Evolutionary conservation across 2,329 filamentous ascomycete species (phyloP).

Genomic region (Trematosphaeria pertusa): DNA sequence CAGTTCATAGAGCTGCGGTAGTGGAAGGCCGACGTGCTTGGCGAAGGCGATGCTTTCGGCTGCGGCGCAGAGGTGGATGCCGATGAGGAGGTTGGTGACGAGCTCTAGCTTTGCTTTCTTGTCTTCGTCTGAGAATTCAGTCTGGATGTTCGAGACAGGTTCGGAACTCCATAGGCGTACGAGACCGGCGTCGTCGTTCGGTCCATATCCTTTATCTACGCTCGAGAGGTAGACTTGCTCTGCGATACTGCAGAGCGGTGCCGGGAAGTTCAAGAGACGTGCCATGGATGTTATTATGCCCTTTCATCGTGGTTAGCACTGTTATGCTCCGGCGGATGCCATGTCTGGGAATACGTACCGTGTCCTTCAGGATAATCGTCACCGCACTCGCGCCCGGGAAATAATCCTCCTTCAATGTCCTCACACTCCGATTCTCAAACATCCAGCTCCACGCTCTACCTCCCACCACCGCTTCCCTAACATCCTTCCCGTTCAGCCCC

Average conservation of each 20-base stretch:
- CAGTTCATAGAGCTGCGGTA: conserved; percentile 45
- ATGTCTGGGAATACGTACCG: too few relatives aligned
- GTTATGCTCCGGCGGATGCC: too few relatives aligned
- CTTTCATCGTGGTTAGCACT: conserved; percentile 30
- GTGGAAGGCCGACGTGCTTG: conserved; percentile 45
- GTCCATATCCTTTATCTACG: conserved; percentile 63
- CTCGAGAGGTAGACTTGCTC: conserved; percentile 71
- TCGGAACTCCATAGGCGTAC: conserved; percentile 60
- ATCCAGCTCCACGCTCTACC: conserved; percentile 60
- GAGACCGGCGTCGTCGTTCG: conserved; percentile 63
- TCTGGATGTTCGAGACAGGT: conserved; percentile 45
- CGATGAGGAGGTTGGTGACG: conserved; percentile 40
- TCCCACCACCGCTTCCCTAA: conserved; percentile 57
- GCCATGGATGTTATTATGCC: conserved; percentile 73
- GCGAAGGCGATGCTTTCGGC: conserved; percentile 48
- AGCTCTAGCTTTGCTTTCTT: conserved; percentile 45
- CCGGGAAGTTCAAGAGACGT: conserved; percentile 63
- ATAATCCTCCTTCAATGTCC: conserved; percentile 61
- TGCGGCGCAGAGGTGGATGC: conserved; percentile 46
- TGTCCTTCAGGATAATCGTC: conserved; percentile 57
- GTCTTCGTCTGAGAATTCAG: conserved; percentile 28
- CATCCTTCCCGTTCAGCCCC: conserved; percentile 58
- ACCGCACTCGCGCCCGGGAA: conserved; percentile 53
- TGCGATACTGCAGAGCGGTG: conserved; percentile 66
- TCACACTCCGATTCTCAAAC: conserved; percentile 63